A percentile compares a stretch with the other conserved stretches of the same genome.
Evolutionary conservation across 345 rosid genomes (phyloP).

Genomic region (Salix arbutifolia): DNA sequence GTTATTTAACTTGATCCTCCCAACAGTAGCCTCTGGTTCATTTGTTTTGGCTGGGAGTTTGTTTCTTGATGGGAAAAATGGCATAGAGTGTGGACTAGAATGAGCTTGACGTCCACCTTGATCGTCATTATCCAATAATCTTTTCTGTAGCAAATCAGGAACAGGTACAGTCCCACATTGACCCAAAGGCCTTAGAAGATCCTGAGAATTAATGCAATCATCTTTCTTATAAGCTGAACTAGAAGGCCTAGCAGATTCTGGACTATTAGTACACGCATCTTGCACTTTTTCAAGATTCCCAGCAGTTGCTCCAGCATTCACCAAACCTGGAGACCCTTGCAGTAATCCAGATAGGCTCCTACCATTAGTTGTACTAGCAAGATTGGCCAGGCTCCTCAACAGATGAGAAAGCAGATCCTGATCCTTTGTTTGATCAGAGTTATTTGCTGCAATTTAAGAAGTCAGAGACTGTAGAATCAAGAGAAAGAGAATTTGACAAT

Average conservation of each 20-base stretch:
- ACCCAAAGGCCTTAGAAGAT: slow-evolving; percentile 17
- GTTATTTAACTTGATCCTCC: slow-evolving; percentile 41
- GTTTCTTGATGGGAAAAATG: slow-evolving; percentile 15
- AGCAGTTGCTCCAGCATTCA: slow-evolving; percentile 34
- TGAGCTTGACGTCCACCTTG: slow-evolving; percentile 12
- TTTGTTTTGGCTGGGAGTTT: slow-evolving; percentile 15
- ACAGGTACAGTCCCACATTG: slow-evolving; percentile 20
- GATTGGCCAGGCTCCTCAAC: slow-evolving; percentile 64
- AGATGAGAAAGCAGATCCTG: slow-evolving; percentile 79
- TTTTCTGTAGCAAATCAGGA: slow-evolving; percentile 26
- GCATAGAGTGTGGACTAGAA: slow-evolving; percentile 12
- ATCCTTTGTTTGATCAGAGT: slow-evolving; percentile 59
- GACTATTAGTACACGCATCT: slow-evolving; percentile 17
- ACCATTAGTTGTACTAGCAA: slow-evolving; percentile 29
- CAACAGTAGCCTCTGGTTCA: slow-evolving; percentile 22
- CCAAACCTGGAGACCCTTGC: slow-evolving; percentile 53
- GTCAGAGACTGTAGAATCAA: slow-evolving; percentile 12
- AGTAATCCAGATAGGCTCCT: slow-evolving; percentile 55
- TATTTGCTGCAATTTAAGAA: slow-evolving; percentile 57
- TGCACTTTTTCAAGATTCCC: slow-evolving; percentile 17
- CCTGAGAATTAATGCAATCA: slow-evolving; percentile 16
- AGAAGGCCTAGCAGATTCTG: slow-evolving; percentile 34
- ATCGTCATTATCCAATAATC: slow-evolving; percentile 6
- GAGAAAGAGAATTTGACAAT: not conserved
- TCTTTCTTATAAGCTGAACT: slow-evolving; percentile 29